Percentiles rank a stretch among this genome's conserved stretches.
These are phyloP conservation scores for Akanthomyces dipterigenus DNA, from an alignment of 2,329 filamentous ascomycete genomes.

Conservation along the genomic window DNA sequence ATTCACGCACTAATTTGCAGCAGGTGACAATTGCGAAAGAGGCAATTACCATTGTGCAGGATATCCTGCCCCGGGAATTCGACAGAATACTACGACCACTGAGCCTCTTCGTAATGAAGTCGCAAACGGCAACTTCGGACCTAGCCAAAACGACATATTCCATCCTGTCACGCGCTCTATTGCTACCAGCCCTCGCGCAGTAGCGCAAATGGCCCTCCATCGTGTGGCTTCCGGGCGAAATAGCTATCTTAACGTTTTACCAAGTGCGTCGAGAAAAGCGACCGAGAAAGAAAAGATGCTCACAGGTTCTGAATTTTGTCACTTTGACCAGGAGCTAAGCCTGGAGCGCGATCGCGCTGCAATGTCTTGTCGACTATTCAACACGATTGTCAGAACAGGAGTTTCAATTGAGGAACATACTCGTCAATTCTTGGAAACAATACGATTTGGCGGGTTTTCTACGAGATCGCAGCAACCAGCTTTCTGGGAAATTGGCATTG, in stretches of 20 bases:
- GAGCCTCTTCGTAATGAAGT: constrained; percentile 49
- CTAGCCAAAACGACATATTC: constrained; percentile 22
- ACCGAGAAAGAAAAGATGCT: constrained; percentile 91
- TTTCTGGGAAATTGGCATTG: constrained; percentile 48
- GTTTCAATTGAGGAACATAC: constrained; percentile 62
- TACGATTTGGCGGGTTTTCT: constrained; percentile 54
- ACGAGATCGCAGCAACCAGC: constrained; percentile 47
- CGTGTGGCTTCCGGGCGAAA: constrained; percentile 34
- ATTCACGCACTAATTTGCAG: constrained; percentile 16
- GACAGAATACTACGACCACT: constrained; percentile 50
- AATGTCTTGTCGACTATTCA: constrained; percentile 76
- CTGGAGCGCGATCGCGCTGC: constrained; percentile 84
- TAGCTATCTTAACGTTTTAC: not conserved
- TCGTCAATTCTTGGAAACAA: constrained; percentile 63
- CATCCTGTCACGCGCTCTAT: constrained; percentile 45
- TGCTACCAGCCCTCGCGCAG: constrained; percentile 38
- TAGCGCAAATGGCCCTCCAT: constrained; percentile 50
- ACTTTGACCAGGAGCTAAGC: constrained; percentile 69
- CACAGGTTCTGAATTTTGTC: constrained; percentile 67
- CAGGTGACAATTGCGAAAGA: constrained; percentile 82
- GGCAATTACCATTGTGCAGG: constrained; percentile 91
- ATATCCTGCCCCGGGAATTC: constrained; percentile 70
- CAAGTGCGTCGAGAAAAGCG: constrained; percentile 32
- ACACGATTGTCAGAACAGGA: constrained; percentile 64
- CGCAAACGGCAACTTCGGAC: constrained; percentile 14